Base-by-base conservation (phyloP, 805 yeast genomes). In the Yarrowia sp. region DNA sequence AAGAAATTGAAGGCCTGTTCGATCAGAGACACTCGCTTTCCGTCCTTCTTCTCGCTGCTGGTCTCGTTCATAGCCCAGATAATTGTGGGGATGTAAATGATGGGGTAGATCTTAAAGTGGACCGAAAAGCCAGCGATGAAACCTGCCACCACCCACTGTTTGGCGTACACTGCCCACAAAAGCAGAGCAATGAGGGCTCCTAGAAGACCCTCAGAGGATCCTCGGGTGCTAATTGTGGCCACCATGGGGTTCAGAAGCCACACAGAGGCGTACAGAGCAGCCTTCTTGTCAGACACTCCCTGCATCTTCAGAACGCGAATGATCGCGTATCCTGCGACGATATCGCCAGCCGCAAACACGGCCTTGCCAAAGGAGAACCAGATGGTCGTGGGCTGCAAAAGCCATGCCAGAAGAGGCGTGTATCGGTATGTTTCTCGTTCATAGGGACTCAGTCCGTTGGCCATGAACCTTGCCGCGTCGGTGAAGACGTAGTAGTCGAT, bases 171-270 rank as follows among this genome's bases (percentile, higher is more conserved):
- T 0, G 79, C 77, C 79, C 79, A 80, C 40, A 79, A 74, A 50
- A 87, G 79, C 8, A 83, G 75, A 83, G 92, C 84, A 3, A 92
- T 84, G 72, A 94, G 80, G 41, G 91, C 92, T 1, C 96, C 91
- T 56, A 95, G 78, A 0, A 95, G 82, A 71, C 97, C 92, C 75
- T 95, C 99, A 0, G 97, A 89, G 36, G 95, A 90, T 1, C 99
- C 99, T 56, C 99, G 82, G 0, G 98, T 92, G 72, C 94, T 88
- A 61, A 95, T 95, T 0, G 97, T 92, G 41, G 89, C 86, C 0
- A 93, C 98, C 95, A 95, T 90, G 15, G 99, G 98, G 76, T 95
- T 95, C 72, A 92, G 81, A 19, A 95, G 81, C 98, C 98, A 95
- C 5, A 94, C 79, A 2, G 89, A 77, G 12, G 87, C 77, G 50